These are phyloP conservation scores for Trichoderma erinaceum DNA, from an alignment of 495 filamentous ascomycete species.

Conservation along the genomic window DNA sequence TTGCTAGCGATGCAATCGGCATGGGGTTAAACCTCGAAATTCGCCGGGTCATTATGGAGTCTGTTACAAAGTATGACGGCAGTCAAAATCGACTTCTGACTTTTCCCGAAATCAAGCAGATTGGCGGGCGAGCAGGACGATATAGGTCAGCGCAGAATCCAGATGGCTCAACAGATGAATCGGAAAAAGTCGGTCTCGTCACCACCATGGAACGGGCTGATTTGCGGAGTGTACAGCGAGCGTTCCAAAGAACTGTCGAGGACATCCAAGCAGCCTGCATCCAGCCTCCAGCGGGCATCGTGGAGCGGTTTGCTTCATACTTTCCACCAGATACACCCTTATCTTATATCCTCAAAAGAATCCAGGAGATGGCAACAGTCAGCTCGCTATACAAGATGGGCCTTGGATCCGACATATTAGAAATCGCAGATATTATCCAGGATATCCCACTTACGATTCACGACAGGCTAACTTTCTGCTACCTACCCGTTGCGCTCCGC, in stretches of 20 bases:
- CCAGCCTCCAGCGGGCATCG: constrained; percentile 55
- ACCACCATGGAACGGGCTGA: constrained; percentile 73
- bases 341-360: constrained; percentile 64
- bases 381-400: constrained; percentile 70
- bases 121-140: constrained; percentile 87
- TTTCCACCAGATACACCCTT: constrained; percentile 74
- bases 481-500: constrained; percentile 50
- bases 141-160: constrained; percentile 62
- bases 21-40: constrained; percentile 96
- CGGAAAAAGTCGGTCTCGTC: constrained; percentile 48
- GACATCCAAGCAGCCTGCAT: constrained; percentile 71
- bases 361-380: constrained; percentile 58
- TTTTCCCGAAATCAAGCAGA: constrained; percentile 86
- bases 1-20: constrained; percentile 92
- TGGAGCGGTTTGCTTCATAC: constrained; percentile 67
- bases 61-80: constrained; percentile 61
- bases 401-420: constrained; percentile 47
- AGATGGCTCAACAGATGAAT: constrained; percentile 13
- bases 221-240: constrained; percentile 51
- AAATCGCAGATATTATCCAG: constrained; percentile 65
- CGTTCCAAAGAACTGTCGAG: constrained; percentile 55
- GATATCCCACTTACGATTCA: constrained; percentile 54
- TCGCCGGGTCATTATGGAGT: constrained; percentile 85
- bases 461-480: constrained; percentile 71
- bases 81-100: constrained; percentile 43